Percentiles rank a stretch among this genome's conserved stretches.
phyloP scores from a whole-genome alignment of 768 basidiomycete genomes.

The Calocybe gangraenosa region DNA sequence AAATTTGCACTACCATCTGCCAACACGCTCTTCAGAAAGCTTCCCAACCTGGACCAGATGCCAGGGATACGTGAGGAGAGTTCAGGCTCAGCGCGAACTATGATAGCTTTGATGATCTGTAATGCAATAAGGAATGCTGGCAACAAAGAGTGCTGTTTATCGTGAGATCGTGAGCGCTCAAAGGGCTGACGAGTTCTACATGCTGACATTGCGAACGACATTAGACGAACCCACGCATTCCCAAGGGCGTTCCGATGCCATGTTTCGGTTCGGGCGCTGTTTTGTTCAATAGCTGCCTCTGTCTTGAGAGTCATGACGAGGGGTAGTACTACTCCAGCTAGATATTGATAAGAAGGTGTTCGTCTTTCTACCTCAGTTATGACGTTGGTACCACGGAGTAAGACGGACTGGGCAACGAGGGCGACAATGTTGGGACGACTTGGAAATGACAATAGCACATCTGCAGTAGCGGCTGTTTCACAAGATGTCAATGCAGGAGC shows the following conservation, averaged over 20 bases:
- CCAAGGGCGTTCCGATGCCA: slow-evolving; percentile 43
- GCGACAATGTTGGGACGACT: slow-evolving; percentile 36
- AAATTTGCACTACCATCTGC: slow-evolving; percentile 62
- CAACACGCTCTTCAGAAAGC: slow-evolving; percentile 47
- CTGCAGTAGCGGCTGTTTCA: slow-evolving; percentile 38
- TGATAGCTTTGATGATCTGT: slow-evolving; percentile 64
- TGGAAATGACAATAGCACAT: slow-evolving; percentile 33
- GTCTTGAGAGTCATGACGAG: slow-evolving; percentile 53
- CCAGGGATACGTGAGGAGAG: slow-evolving; percentile 50
- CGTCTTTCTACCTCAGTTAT: slow-evolving; percentile 54
- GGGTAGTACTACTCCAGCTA: slow-evolving; percentile 63
- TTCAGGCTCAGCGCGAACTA: slow-evolving; percentile 60
- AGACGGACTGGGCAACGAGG: slow-evolving; percentile 40
- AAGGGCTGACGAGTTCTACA: slow-evolving; percentile 31
- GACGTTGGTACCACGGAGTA: slow-evolving; percentile 48
- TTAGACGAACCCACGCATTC: slow-evolving; percentile 57
- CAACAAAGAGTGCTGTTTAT: slow-evolving; percentile 31
- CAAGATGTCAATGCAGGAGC: slow-evolving; percentile 44
- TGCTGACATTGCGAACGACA: slow-evolving; percentile 53
- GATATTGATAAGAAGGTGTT: slow-evolving; percentile 51
- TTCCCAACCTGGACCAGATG: slow-evolving; percentile 60
- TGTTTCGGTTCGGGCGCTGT: slow-evolving; percentile 37
- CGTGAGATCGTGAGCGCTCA: slow-evolving; percentile 46
- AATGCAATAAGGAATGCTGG: slow-evolving; percentile 47
- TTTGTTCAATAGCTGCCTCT: slow-evolving; percentile 35